A percentile compares a stretch with the other conserved stretches of the same genome.
phyloP scores from a whole-genome alignment of 2,329 filamentous ascomycete species.

The Fonsecaea multimorphosa region DNA sequence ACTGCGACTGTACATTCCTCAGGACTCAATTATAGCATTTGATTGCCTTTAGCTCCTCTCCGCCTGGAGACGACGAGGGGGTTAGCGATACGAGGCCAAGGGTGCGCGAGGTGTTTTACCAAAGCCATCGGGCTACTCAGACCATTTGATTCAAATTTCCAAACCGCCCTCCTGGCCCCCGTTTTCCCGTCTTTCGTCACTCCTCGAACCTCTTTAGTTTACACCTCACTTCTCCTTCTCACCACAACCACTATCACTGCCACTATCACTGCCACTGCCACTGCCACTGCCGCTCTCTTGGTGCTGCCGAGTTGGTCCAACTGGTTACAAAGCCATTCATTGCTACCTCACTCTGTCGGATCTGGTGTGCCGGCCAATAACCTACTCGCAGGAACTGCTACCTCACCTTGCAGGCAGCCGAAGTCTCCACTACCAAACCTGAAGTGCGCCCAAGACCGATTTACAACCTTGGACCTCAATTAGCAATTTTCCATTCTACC shows the following conservation, averaged over 20 bases:
- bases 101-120: background rate
- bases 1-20: conserved; percentile 9
- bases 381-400: background rate
- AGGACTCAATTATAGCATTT: conserved; percentile 21
- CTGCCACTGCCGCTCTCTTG: background rate
- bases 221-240: background rate
- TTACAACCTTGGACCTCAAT: conserved; percentile 11
- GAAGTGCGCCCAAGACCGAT: conserved; percentile 4
- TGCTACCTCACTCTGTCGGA: conserved; percentile 4
- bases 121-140: conserved; percentile 15
- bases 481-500: background rate
- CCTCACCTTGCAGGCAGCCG: conserved; percentile 5
- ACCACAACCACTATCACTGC: background rate
- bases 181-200: conserved; percentile 9
- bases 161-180: conserved; percentile 1
- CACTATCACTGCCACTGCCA: too few relatives aligned
- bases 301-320: background rate
- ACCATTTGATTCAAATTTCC: conserved; percentile 20
- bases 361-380: conserved; percentile 9
- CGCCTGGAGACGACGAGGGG: conserved; percentile 8
- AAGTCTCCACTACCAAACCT: conserved; percentile 1
- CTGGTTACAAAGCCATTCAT: background rate
- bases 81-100: conserved; percentile 14
- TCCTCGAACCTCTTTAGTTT: conserved; percentile 2
- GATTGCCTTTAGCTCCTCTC: conserved; percentile 10